Conservation (phyloP, 2,329 filamentous ascomycete species). For the Fusarium anthophilum region DNA sequence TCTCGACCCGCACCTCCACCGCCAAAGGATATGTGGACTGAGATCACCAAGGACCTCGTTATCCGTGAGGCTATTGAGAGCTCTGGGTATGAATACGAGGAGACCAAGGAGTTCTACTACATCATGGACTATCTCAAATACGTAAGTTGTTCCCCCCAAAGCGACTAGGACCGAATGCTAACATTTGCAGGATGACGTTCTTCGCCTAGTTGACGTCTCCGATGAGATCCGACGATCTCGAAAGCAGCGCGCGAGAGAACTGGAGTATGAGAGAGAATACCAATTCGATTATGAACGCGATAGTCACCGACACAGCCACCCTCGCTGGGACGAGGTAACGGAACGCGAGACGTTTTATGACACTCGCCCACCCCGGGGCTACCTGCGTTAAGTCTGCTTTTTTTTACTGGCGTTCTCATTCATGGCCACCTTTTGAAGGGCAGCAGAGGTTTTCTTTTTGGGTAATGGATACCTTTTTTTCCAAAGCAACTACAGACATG, state of each 20-base stretch:
- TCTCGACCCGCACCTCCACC: constrained; percentile 51
- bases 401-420: constrained; percentile 30
- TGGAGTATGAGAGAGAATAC: constrained; percentile 68
- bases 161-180: not conserved
- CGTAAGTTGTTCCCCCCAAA: constrained; percentile 64
- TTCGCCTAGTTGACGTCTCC: constrained; percentile 82
- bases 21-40: constrained; percentile 85
- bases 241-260: constrained; percentile 61
- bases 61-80: constrained; percentile 86
- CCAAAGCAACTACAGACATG: constrained; percentile 28
- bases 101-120: constrained; percentile 90
- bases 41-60: constrained; percentile 94
- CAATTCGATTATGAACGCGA: constrained; percentile 61
- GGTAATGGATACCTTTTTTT: constrained; percentile 20
- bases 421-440: constrained; percentile 12
- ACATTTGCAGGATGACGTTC: constrained; percentile 78
- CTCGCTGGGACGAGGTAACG: constrained; percentile 67
- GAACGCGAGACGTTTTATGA: constrained; percentile 77
- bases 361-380: constrained; percentile 46
- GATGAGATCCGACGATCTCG: constrained; percentile 79
- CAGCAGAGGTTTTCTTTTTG: constrained; percentile 5
- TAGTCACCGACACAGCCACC: constrained; percentile 49
- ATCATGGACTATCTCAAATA: constrained; percentile 89
- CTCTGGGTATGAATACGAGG: constrained; percentile 87
- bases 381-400: constrained; percentile 38